phyloP scores from a whole-genome alignment of 306 rosid genomes.

The Vigna nakashimae region DNA sequence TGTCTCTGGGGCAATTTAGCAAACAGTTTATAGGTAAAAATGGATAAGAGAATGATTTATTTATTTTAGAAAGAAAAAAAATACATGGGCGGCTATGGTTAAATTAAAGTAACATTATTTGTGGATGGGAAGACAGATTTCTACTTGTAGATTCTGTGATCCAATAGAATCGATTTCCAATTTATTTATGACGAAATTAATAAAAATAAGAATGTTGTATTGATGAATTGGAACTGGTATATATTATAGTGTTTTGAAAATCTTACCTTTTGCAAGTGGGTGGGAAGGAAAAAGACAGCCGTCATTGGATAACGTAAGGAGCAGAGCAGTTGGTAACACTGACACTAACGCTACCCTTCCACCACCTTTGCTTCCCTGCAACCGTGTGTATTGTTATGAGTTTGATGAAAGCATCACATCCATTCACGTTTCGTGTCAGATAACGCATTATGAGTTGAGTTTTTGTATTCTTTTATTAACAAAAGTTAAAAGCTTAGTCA shows the following conservation, averaged over 20 bases:
- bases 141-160: constrained; percentile 25
- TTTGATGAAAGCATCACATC: not conserved
- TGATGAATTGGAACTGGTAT: not conserved
- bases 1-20: constrained; percentile 37
- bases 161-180: not conserved
- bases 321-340: not conserved
- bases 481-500: too few species aligned
- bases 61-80: not conserved
- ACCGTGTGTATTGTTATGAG: not conserved
- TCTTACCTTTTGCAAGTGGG: constrained; percentile 34
- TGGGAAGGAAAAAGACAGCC: constrained; percentile 18
- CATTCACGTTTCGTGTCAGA: not conserved
- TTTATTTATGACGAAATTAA: not conserved
- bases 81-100: constrained; percentile 38
- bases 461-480: too few species aligned
- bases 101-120: constrained; percentile 12
- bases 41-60: not conserved
- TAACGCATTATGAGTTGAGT: too few species aligned
- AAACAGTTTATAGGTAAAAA: constrained; percentile 32
- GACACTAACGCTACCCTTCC: not conserved
- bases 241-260: not conserved
- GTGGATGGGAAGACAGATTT: constrained; percentile 39
- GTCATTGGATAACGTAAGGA: constrained; percentile 26
- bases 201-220: not conserved
- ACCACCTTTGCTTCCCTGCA: constrained; percentile 1